Evolutionary conservation across 768 basidiomycete genomes (phyloP), one percentile per base, ranked within the genome.

Genomic region (Nidularia sp.): DNA sequence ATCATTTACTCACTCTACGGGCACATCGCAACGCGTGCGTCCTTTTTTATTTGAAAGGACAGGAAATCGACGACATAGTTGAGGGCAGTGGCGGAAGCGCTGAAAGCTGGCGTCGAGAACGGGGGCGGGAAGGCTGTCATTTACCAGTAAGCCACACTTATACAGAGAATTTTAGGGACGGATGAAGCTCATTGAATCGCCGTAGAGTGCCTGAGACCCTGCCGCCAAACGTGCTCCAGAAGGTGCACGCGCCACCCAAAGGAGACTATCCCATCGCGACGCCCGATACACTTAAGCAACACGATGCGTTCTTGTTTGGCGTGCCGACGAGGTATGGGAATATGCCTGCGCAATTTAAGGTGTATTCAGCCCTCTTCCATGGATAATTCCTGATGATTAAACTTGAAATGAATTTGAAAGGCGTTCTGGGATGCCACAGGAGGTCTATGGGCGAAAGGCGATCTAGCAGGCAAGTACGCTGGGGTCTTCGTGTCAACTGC

Each of bases 361-460:
- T 63, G 34, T 31, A 53, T 34, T 12, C 29, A 18, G 9, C n/a
- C 9, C 18, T 8, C 2, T 41, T 2, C 10, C 18, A 10, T 9
- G 31, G 43, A 34, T 41, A 29, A 50, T 41, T 18, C 35, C 29
- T 47, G n/a, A 18, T 39, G 35, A 8, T 15, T 44, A 43, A 29
- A 32, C 34, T 22, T 34, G 10, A 41, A 41, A n/a, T 36, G 42
- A 13, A 13, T n/a, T 29, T n/a, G 2, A 8, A 46, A 86, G 85
- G 65, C 76, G 0, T 86, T 93, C 70, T 91, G 88, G 82, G 90
- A 93, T 56, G 63, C 75, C 4, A 90, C 89, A 6, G 89, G 90
- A 50, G 59, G 66, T 1, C 75, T 88, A 33, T 91, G 90, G 89
- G 60, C 52, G 0, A 25, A 52, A 0, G 84, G 90, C 22, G 72